Evolutionary conservation across 2,329 filamentous ascomycete genomes (phyloP).

Genomic region (Cladobotryum mycophilum): DNA sequence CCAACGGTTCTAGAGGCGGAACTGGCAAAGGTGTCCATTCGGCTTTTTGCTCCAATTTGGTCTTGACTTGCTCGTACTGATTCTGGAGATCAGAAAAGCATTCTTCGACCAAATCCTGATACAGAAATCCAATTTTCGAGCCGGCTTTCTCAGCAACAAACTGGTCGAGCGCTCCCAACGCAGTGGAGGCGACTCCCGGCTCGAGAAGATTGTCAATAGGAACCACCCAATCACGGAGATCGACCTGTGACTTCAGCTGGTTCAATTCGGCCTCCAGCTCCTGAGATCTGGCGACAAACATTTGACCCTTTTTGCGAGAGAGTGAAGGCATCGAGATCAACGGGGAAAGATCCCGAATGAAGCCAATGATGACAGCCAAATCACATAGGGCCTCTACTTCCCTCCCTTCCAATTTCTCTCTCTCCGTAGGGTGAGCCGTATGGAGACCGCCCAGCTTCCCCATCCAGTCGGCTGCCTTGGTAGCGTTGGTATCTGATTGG

Average conservation of each 20-base stretch:
- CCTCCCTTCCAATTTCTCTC: constrained; percentile 26
- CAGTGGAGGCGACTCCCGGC: constrained; percentile 29
- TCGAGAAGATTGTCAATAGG: constrained; percentile 38
- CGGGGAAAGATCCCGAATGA: constrained; percentile 33
- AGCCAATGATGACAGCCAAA: constrained; percentile 31
- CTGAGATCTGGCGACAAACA: constrained; percentile 27
- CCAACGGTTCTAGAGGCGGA: constrained; percentile 15
- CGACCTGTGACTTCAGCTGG: constrained; percentile 31
- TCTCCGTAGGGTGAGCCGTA: constrained; percentile 24
- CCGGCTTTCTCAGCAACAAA: constrained; percentile 34
- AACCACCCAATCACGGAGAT: constrained; percentile 33
- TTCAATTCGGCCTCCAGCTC: constrained; percentile 33
- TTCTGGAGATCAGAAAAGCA: constrained; percentile 28
- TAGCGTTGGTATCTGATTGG: constrained; percentile 28
- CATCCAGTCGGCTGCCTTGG: constrained; percentile 34
- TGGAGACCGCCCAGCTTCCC: constrained; percentile 35
- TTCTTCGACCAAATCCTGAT: constrained; percentile 36
- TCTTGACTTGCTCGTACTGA: constrained; percentile 21
- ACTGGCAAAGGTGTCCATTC: constrained; percentile 6
- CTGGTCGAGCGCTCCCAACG: constrained; percentile 30
- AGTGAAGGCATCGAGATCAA: constrained; percentile 30
- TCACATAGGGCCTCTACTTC: constrained; percentile 31
- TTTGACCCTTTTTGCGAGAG: constrained; percentile 33
- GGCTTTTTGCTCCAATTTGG: constrained; percentile 15
- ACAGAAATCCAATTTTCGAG: constrained; percentile 35